phyloP scores from a whole-genome alignment of 1,284 basidiomycete genomes.

The Cystobasidium slooffiae region DNA sequence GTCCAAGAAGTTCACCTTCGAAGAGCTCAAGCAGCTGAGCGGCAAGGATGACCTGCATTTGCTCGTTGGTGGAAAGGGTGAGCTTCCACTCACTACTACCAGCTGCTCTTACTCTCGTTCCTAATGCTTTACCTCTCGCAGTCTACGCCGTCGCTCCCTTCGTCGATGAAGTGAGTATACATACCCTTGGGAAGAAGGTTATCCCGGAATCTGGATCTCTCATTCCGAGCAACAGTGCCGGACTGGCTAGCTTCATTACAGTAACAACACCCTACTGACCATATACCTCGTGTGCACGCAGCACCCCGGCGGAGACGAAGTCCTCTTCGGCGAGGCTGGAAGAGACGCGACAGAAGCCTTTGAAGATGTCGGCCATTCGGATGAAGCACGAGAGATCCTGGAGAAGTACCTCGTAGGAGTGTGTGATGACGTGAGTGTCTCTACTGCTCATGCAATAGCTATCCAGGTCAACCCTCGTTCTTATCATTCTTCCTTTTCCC shows the following conservation, averaged over 20 bases:
- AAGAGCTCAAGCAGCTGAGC: conserved; percentile 44
- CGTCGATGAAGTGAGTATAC: conserved; percentile 81
- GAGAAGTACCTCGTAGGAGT: conserved; percentile 61
- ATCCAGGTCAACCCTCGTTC: neutral
- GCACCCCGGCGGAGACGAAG: conserved; percentile 98
- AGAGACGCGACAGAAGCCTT: conserved; percentile 97
- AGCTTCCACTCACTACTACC: neutral
- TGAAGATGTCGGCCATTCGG: conserved; percentile 98
- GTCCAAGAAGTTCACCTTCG: conserved; percentile 39
- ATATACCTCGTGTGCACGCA: conserved; percentile 55
- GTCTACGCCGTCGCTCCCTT: conserved; percentile 95
- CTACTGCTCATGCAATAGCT: neutral
- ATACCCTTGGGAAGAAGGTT: neutral
- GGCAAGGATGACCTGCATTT: conserved; percentile 75
- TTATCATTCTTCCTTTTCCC: neutral
- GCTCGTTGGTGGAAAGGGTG: conserved; percentile 76
- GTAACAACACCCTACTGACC: neutral
- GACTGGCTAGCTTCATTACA: neutral
- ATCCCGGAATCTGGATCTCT: neutral
- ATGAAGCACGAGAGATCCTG: conserved; percentile 91
- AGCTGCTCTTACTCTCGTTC: neutral
- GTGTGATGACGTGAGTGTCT: conserved; percentile 63
- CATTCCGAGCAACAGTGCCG: neutral
- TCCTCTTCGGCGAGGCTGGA: conserved; percentile 90
- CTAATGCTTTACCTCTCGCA: conserved; percentile 56